A percentile compares a stretch with the other conserved stretches of the same genome.
Conservation (phyloP, 208 protist genomes). For the Balamuthia mandrillaris region DNA sequence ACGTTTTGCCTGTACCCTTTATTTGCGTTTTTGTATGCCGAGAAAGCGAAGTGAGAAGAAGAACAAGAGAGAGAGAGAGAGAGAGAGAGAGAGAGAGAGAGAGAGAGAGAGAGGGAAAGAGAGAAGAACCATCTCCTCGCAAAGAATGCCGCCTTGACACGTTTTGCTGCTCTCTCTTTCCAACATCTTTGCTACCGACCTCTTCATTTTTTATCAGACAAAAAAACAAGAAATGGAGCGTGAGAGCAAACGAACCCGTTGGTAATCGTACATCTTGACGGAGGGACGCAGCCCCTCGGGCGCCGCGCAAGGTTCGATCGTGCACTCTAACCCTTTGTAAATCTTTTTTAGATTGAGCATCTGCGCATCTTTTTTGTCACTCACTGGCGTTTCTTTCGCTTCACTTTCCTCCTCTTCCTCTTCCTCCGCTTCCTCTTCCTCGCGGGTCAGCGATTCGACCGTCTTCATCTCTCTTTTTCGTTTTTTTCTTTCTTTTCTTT, state of each 20-base stretch:
- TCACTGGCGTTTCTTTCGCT: background rate
- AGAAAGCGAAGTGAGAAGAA: no score
- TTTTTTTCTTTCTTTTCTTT: background rate
- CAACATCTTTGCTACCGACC: constrained; percentile 6
- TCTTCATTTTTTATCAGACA: background rate
- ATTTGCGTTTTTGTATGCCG: background rate
- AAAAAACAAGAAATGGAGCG: background rate
- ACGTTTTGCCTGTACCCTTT: constrained; percentile 51
- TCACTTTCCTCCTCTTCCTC: background rate
- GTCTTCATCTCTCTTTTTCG: no score
- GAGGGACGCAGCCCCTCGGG: background rate
- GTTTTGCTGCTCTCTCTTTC: background rate
- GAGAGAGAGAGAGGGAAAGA: background rate
- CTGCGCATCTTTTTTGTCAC: background rate
- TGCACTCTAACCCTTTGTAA: background rate
- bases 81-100: background rate
- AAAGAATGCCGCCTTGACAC: constrained; percentile 43
- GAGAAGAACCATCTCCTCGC: constrained; percentile 40
- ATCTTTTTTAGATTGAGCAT: background rate
- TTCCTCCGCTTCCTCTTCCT: no score
- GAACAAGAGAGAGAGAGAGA: background rate
- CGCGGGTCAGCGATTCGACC: no score
- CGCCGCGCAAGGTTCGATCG: background rate
- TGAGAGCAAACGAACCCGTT: background rate
- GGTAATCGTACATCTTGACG: constrained; percentile 29